These are phyloP conservation scores for Plasmodiophora brassicae DNA, from an alignment of 208 protist genomes.

Conservation along the genomic window DNA sequence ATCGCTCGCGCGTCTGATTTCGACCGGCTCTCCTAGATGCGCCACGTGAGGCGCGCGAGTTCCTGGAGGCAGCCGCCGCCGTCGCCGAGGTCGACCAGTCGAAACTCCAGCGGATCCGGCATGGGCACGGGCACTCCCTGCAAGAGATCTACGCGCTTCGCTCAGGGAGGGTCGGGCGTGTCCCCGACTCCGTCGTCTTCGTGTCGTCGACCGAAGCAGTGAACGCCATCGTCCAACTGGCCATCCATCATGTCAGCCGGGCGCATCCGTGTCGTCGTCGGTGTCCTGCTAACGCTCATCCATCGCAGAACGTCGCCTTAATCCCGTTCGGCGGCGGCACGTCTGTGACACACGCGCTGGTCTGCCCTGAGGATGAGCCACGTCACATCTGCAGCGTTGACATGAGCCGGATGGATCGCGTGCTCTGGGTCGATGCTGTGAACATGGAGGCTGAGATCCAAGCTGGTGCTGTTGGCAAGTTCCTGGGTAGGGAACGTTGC, in stretches of 20 bases:
- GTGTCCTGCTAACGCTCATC: slow-evolving; percentile 55
- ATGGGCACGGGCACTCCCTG: neutral
- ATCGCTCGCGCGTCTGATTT: neutral
- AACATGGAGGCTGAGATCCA: slow-evolving; percentile 60
- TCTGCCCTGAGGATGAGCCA: slow-evolving; percentile 71
- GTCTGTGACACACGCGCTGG: slow-evolving; percentile 78
- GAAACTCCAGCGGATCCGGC: neutral
- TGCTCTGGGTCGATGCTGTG: slow-evolving; percentile 70
- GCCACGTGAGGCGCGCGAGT: no score
- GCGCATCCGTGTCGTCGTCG: neutral
- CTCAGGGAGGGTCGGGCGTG: slow-evolving; percentile 72
- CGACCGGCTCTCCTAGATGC: neutral
- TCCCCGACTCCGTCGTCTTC: slow-evolving; percentile 78
- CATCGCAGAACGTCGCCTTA: slow-evolving; percentile 77
- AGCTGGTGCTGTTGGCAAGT: neutral
- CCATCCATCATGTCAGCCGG: slow-evolving; percentile 42
- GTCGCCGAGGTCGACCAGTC: neutral
- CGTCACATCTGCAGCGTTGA: slow-evolving; percentile 83
- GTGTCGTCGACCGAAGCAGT: slow-evolving; percentile 77
- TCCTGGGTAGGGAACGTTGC: no score
- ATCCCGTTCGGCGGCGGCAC: slow-evolving; percentile 86
- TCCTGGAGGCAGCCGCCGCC: neutral
- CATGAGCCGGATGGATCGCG: slow-evolving; percentile 80
- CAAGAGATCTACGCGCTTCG: slow-evolving; percentile 77
- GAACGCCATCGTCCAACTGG: slow-evolving; percentile 66